phyloP scores from a whole-genome alignment of 495 filamentous ascomycete species.

The Talaromyces nanjingensis region DNA sequence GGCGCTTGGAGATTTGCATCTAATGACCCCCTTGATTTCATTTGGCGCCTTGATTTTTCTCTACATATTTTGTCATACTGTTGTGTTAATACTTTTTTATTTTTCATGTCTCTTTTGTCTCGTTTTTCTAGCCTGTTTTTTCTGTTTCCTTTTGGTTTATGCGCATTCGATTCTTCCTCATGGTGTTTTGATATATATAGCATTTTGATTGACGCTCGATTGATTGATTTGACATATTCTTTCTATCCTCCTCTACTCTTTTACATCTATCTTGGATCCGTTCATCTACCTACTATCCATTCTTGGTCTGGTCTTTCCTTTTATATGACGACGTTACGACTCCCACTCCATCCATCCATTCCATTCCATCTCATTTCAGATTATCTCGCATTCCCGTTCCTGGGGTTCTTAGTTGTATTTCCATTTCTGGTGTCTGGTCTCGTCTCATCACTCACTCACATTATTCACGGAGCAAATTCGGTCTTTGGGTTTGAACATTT shows the following conservation, averaged over 20 bases:
- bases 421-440: neutral
- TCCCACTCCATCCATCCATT: neutral
- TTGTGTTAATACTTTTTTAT: neutral
- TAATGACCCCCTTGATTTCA: neutral
- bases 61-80: neutral
- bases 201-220: neutral
- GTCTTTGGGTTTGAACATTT: neutral
- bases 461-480: neutral
- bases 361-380: neutral
- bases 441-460: neutral
- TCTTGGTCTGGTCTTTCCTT: neutral
- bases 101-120: neutral
- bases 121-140: neutral
- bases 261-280: neutral
- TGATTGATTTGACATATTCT: neutral
- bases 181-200: conserved; percentile 1
- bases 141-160: neutral
- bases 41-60: neutral
- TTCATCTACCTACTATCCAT: neutral
- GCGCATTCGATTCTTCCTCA: neutral
- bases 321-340: neutral
- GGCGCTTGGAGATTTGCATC: neutral
- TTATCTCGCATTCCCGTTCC: neutral
- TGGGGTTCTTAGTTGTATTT: neutral
- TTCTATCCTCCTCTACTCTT: neutral